phyloP scores from a whole-genome alignment of 2,329 filamentous ascomycete species.

The Stachybotrys chartarum region DNA sequence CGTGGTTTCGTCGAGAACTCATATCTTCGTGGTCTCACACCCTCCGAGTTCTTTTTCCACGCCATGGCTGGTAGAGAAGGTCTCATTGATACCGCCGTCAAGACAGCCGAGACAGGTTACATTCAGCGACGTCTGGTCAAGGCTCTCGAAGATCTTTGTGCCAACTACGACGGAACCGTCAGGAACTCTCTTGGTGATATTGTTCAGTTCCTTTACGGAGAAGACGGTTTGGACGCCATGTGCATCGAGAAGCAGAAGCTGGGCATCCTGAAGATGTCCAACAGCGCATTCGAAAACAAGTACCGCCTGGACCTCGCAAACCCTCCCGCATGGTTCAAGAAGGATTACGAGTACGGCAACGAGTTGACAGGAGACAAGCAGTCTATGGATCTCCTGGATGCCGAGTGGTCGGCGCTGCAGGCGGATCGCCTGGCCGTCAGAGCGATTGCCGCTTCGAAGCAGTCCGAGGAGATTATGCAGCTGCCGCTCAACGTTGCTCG shows the following conservation, averaged over 20 bases:
- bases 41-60: constrained; percentile 98
- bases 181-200: constrained; percentile 95
- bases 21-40: constrained; percentile 90
- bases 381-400: constrained; percentile 78
- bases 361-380: constrained; percentile 84
- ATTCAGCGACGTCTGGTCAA: constrained; percentile 98
- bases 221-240: constrained; percentile 90
- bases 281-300: constrained; percentile 68
- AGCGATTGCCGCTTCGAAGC: constrained; percentile 55
- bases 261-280: constrained; percentile 75
- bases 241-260: constrained; percentile 90
- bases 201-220: constrained; percentile 94
- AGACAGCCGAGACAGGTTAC: constrained; percentile 98
- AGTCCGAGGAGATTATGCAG: constrained; percentile 80
- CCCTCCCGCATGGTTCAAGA: constrained; percentile 53
- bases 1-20: constrained; percentile 99
- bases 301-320: constrained; percentile 71
- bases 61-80: constrained; percentile 99
- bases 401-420: constrained; percentile 74
- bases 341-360: constrained; percentile 64
- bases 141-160: constrained; percentile 94
- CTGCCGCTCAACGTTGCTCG: constrained; percentile 86
- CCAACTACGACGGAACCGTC: constrained; percentile 95
- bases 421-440: constrained; percentile 73
- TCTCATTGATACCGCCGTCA: constrained; percentile 98